Conservation (phyloP, 2,329 filamentous ascomycete genomes). For the Simplicillium sp. region DNA sequence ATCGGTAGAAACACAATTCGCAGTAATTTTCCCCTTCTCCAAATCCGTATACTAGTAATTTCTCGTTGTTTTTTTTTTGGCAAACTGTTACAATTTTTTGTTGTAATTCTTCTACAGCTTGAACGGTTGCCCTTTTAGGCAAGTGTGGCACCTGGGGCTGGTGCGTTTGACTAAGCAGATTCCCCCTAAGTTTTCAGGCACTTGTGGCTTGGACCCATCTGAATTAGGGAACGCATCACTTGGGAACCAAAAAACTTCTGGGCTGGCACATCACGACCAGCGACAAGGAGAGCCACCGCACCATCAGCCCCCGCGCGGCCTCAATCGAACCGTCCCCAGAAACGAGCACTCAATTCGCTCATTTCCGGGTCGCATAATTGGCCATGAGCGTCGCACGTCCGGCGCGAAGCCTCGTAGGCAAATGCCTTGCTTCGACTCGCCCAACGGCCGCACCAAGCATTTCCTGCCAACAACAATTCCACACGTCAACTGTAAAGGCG, state of each 20-base stretch:
- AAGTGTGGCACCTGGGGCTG: too few species aligned
- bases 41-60: too few species aligned
- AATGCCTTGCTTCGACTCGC: slow-evolving; percentile 31
- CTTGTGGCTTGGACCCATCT: not conserved
- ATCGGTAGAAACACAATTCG: too few species aligned
- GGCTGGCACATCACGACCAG: not conserved
- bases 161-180: not conserved
- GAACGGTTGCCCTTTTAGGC: too few species aligned
- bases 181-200: slow-evolving; percentile 1
- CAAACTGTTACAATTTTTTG: too few species aligned
- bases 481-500: slow-evolving; percentile 38
- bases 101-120: too few species aligned
- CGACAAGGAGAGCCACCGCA: not conserved
- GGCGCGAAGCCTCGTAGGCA: slow-evolving; percentile 42
- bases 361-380: slow-evolving; percentile 11
- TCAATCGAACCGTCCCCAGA: not conserved
- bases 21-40: too few species aligned
- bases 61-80: too few species aligned
- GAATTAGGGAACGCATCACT: not conserved
- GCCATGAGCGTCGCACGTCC: slow-evolving; percentile 48
- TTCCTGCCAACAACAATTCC: slow-evolving; percentile 33
- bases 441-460: slow-evolving; percentile 12
- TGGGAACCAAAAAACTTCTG: not conserved
- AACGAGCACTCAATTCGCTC: slow-evolving; percentile 1
- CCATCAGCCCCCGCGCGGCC: not conserved